A percentile compares a stretch with the other conserved stretches of the same genome.
Conservation (phyloP, 345 rosid species). For the Eucalyptus polybractea region DNA sequence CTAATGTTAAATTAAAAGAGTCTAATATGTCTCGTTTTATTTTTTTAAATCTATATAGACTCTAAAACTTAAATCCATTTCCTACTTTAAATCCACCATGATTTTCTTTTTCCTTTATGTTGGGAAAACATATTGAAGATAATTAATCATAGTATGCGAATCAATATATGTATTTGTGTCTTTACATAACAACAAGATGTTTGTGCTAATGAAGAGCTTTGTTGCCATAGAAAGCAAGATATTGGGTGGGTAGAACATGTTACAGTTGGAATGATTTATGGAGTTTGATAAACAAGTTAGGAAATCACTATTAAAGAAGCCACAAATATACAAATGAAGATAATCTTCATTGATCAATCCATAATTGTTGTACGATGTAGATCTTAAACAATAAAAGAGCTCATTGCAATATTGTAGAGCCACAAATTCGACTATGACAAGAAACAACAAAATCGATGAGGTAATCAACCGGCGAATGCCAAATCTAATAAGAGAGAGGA, state of each 20-base stretch:
- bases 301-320: not conserved
- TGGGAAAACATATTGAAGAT: not conserved
- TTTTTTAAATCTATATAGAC: not conserved
- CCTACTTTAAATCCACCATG: not conserved
- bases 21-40: not conserved
- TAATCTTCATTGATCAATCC: not conserved
- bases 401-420: not conserved
- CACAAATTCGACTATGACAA: not conserved
- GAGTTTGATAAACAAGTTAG: not conserved
- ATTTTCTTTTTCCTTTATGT: not conserved
- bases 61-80: not conserved
- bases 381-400: not conserved
- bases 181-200: not conserved
- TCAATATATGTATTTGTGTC: not conserved
- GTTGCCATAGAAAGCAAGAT: not conserved
- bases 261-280: not conserved
- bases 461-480: not conserved
- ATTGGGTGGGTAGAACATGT: not conserved
- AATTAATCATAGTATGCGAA: not conserved
- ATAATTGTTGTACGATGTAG: not conserved
- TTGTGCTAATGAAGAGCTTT: not conserved
- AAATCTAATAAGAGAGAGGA: not conserved
- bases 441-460: not conserved
- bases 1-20: not conserved
- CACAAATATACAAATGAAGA: not conserved